phyloP scores from a whole-genome alignment of 768 basidiomycete species.

The Suillus bovinus region DNA sequence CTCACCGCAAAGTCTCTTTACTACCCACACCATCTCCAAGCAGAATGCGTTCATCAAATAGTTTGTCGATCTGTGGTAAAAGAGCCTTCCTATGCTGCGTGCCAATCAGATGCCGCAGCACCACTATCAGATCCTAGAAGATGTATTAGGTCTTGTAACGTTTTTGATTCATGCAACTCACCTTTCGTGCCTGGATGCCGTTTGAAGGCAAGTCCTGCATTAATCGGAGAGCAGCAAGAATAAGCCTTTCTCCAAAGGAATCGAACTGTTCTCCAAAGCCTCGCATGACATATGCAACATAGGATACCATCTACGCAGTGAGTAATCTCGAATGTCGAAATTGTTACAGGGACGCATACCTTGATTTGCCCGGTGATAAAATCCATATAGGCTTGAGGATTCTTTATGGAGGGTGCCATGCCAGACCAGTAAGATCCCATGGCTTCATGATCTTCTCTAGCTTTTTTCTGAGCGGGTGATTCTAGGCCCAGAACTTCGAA shows the following conservation, averaged over 20 bases:
- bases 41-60: slow-evolving; percentile 88
- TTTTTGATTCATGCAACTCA: slow-evolving; percentile 26
- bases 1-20: slow-evolving; percentile 81
- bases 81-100: slow-evolving; percentile 78
- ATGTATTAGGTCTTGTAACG: slow-evolving; percentile 6
- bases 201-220: slow-evolving; percentile 92
- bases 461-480: slow-evolving; percentile 77
- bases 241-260: slow-evolving; percentile 77
- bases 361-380: slow-evolving; percentile 90
- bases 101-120: slow-evolving; percentile 85
- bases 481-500: slow-evolving; percentile 79
- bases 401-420: slow-evolving; percentile 74
- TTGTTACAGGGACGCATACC: slow-evolving; percentile 39
- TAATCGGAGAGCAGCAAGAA: slow-evolving; percentile 79
- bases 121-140: slow-evolving; percentile 83
- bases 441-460: slow-evolving; percentile 76
- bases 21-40: slow-evolving; percentile 83
- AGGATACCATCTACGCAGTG: slow-evolving; percentile 75
- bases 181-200: slow-evolving; percentile 80
- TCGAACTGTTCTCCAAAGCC: slow-evolving; percentile 63
- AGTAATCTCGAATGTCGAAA: slow-evolving; percentile 10
- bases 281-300: slow-evolving; percentile 87
- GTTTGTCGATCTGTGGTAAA: slow-evolving; percentile 80
- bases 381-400: slow-evolving; percentile 74
- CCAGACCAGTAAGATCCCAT: slow-evolving; percentile 85